Percentiles rank a stretch among this genome's conserved stretches.
Conservation (phyloP, 495 filamentous ascomycete genomes). For the Penicillium bialowiezense region DNA sequence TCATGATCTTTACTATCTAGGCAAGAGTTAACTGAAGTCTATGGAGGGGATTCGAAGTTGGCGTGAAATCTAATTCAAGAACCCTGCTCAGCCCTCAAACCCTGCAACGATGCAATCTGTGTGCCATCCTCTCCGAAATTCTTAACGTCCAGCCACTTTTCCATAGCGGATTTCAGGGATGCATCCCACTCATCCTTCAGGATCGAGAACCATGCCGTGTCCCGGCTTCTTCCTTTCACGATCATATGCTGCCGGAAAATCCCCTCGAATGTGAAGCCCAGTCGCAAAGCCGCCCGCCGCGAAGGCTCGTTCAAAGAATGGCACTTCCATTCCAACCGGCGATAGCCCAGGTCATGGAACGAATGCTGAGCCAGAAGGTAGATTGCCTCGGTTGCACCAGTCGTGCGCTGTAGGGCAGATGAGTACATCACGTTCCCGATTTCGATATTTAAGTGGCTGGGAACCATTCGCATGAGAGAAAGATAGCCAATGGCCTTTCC, state of each 20-base stretch:
- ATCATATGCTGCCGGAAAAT: slow-evolving; percentile 56
- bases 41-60: too few relatives aligned
- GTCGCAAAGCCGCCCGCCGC: slow-evolving; percentile 45
- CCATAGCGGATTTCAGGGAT: slow-evolving; percentile 39
- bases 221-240: slow-evolving; percentile 51
- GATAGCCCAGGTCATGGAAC: slow-evolving; percentile 50
- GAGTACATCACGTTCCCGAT: slow-evolving; percentile 51
- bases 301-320: slow-evolving; percentile 48
- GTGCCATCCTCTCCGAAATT: slow-evolving; percentile 49
- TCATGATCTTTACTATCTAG: too few relatives aligned
- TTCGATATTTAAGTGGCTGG: slow-evolving; percentile 40
- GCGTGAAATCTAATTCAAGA: too few relatives aligned
- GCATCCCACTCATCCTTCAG: slow-evolving; percentile 51
- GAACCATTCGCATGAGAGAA: slow-evolving; percentile 41
- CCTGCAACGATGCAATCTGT: slow-evolving; percentile 39
- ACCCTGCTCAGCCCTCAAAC: slow-evolving; percentile 1
- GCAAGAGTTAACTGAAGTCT: too few relatives aligned
- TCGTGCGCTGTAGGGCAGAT: slow-evolving; percentile 43
- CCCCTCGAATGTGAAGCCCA: slow-evolving; percentile 54
- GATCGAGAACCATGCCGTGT: slow-evolving; percentile 56
- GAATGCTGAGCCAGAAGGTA: slow-evolving; percentile 45
- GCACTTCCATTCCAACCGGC: slow-evolving; percentile 59
- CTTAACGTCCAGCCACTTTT: slow-evolving; percentile 42
- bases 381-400: slow-evolving; percentile 48
- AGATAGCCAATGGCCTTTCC: slow-evolving; percentile 39